Conservation (phyloP, 2,329 filamentous ascomycete species). For the Parastagonospora avenae region DNA sequence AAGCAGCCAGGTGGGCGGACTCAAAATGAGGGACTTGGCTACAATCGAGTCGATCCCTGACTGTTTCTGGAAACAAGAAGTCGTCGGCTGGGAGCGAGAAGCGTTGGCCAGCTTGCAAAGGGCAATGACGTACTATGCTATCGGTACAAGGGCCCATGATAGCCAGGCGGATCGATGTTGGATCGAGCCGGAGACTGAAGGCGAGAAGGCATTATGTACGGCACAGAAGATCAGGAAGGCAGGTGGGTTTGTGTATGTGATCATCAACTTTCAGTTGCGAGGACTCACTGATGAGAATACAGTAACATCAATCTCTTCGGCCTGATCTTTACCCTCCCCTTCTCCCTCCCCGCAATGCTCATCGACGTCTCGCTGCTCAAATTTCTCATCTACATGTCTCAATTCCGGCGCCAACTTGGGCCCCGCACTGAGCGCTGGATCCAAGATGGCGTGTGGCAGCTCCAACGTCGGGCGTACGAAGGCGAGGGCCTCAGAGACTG, state of each 20-base stretch:
- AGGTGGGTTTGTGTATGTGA: conserved; percentile 20
- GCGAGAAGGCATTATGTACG: conserved; percentile 15
- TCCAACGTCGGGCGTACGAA: conserved; percentile 27
- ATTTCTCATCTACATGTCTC: conserved; percentile 17
- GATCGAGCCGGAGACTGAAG: neutral
- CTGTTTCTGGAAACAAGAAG: neutral
- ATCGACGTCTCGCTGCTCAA: conserved; percentile 16
- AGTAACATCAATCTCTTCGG: conserved; percentile 30
- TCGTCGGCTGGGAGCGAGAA: neutral
- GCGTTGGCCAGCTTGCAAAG: neutral
- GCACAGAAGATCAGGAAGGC: conserved; percentile 20
- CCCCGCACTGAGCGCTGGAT: conserved; percentile 29
- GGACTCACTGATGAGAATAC: neutral
- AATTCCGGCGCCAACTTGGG: conserved; percentile 13
- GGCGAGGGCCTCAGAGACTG: neutral
- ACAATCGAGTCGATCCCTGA: neutral
- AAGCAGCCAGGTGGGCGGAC: neutral
- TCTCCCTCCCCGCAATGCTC: conserved; percentile 8
- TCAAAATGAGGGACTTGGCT: neutral
- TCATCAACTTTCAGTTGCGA: neutral
- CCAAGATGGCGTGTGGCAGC: conserved; percentile 27
- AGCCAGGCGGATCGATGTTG: neutral
- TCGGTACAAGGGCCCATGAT: conserved; percentile 8
- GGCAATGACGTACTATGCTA: conserved; percentile 7
- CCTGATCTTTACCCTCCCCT: conserved; percentile 15